Evolutionary conservation across 345 rosid species (phyloP).

Genomic region (Durio zibethinus): DNA sequence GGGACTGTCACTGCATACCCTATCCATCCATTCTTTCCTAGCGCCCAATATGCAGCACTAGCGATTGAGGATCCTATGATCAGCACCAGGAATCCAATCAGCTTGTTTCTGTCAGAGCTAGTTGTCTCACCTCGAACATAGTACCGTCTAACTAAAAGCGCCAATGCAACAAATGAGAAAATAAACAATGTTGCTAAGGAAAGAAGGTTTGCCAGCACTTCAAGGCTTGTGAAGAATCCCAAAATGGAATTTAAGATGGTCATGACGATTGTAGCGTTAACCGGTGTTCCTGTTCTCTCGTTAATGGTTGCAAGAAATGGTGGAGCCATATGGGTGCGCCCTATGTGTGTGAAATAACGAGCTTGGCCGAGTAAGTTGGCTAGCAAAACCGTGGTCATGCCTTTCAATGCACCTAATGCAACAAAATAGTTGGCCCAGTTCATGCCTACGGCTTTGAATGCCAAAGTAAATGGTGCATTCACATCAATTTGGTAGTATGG

Average conservation of each 20-base stretch:
- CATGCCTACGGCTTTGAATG: constrained; percentile 52
- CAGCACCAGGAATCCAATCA: constrained; percentile 27
- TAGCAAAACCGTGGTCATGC: constrained; percentile 60
- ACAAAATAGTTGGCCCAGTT: constrained; percentile 64
- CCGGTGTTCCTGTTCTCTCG: constrained; percentile 51
- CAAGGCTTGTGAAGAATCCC: constrained; percentile 54
- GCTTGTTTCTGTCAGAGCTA: constrained; percentile 29
- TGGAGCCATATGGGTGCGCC: constrained; percentile 64
- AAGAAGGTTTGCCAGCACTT: constrained; percentile 49
- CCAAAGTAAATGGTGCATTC: constrained; percentile 57
- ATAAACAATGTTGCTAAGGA: constrained; percentile 58
- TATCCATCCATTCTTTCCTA: constrained; percentile 36
- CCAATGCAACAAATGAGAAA: constrained; percentile 51
- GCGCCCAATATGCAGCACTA: constrained; percentile 42
- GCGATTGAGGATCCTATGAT: constrained; percentile 45
- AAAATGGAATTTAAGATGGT: constrained; percentile 40
- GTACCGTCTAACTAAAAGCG: constrained; percentile 56
- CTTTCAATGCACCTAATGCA: constrained; percentile 62
- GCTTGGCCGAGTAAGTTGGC: constrained; percentile 58
- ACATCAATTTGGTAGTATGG: constrained; percentile 42
- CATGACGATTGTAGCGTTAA: constrained; percentile 55
- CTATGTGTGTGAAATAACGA: constrained; percentile 61
- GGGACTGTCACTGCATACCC: constrained; percentile 40
- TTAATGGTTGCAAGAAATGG: constrained; percentile 49
- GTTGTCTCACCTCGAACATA: constrained; percentile 47